Conservation (phyloP, 768 basidiomycete species). For the Calocybe indica region DNA sequence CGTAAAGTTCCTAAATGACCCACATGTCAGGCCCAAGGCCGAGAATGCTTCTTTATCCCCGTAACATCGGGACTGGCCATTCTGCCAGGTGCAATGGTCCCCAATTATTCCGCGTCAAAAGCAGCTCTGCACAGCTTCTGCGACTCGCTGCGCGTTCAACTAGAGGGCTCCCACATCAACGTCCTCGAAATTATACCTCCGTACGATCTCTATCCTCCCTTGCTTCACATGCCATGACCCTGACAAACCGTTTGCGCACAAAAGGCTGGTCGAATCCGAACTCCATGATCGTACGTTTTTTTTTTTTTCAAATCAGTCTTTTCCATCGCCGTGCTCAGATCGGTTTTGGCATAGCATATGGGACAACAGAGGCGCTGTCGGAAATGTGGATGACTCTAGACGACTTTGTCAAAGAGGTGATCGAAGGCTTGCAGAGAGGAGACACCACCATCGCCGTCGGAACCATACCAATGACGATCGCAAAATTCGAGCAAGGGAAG, state of each 20-base stretch:
- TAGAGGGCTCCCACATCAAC: conserved; percentile 42
- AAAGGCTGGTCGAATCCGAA: conserved; percentile 55
- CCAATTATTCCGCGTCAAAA: conserved; percentile 53
- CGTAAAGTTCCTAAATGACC: background rate
- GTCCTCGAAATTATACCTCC: conserved; percentile 56
- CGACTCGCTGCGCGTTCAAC: conserved; percentile 39
- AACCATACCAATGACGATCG: conserved; percentile 13
- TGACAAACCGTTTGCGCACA: background rate
- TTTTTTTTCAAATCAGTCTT: background rate
- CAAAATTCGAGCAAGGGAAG: conserved; percentile 29
- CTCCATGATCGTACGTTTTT: conserved; percentile 46
- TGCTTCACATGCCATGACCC: background rate
- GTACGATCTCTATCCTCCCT: conserved; percentile 24
- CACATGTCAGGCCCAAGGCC: conserved; percentile 32
- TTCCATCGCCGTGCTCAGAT: background rate
- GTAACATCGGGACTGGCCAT: conserved; percentile 49
- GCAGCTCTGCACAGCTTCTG: conserved; percentile 51
- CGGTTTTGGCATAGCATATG: conserved; percentile 34
- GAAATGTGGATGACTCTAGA: conserved; percentile 51
- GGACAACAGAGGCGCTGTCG: conserved; percentile 38
- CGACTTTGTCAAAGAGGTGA: conserved; percentile 33
- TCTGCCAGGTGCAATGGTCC: conserved; percentile 31
- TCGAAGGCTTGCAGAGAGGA: conserved; percentile 21
- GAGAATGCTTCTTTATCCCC: conserved; percentile 41
- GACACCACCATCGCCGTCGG: conserved; percentile 21